Conservation (phyloP, 805 yeast genomes). For the Barnettozyma botsteinii region DNA sequence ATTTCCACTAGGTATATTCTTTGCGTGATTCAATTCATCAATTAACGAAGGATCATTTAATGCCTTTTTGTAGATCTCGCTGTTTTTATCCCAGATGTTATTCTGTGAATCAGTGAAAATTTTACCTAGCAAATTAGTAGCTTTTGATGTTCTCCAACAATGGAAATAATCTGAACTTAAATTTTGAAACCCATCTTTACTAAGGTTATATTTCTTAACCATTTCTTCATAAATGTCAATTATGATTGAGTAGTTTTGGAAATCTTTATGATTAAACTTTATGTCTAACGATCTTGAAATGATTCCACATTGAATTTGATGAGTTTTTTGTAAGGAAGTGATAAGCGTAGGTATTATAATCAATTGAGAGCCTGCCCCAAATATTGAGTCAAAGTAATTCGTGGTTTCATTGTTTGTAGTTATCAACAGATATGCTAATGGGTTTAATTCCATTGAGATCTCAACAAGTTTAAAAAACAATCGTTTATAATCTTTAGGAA, state of each 20-base stretch:
- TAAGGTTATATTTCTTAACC: constrained; percentile 26
- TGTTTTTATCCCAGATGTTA: constrained; percentile 23
- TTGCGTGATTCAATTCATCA: constrained; percentile 16
- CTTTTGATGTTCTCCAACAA: constrained; percentile 58
- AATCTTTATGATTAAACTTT: constrained; percentile 19
- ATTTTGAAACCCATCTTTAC: constrained; percentile 32
- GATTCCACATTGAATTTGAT: constrained; percentile 14
- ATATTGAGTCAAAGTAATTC: constrained; percentile 22
- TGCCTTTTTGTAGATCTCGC: constrained; percentile 17
- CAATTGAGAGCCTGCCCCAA: constrained; percentile 23
- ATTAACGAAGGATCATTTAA: constrained; percentile 11
- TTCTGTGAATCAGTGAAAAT: constrained; percentile 29
- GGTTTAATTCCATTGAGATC: constrained; percentile 21
- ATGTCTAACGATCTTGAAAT: constrained; percentile 27
- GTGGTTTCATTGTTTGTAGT: constrained; percentile 21
- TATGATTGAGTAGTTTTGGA: constrained; percentile 7
- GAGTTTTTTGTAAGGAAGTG: constrained; percentile 18
- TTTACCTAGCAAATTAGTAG: constrained; percentile 37
- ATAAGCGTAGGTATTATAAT: constrained; percentile 19
- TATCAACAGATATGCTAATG: constrained; percentile 22
- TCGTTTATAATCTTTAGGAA: constrained; percentile 10
- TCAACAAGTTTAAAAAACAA: constrained; percentile 14
- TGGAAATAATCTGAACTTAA: constrained; percentile 53
- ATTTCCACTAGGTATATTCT: constrained; percentile 23
- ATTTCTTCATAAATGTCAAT: constrained; percentile 19